Evolutionary conservation across 345 rosid species (phyloP).

Genomic region (Populus ilicifolia): DNA sequence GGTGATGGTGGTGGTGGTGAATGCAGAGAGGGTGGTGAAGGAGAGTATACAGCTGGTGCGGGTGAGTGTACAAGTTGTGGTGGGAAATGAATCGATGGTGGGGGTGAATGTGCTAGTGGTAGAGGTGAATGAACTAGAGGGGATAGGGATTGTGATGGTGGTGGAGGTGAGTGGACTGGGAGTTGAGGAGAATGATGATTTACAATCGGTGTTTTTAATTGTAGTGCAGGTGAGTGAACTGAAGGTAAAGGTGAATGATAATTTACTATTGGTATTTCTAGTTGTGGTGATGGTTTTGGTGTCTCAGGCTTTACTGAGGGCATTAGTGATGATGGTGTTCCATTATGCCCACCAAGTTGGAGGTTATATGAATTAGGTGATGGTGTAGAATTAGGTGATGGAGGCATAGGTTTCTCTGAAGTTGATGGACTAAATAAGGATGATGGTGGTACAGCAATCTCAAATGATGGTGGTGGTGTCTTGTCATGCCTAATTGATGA

Average conservation of each 20-base stretch:
- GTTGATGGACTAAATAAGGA: not conserved
- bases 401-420: not conserved
- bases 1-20: slow-evolving; percentile 27
- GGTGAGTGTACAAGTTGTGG: slow-evolving; percentile 14
- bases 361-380: not conserved
- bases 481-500: not conserved
- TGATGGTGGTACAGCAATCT: not conserved
- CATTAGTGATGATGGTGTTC: not conserved
- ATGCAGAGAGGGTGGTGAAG: slow-evolving; percentile 11
- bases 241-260: not conserved
- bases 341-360: not conserved
- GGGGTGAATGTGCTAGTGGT: slow-evolving; percentile 7
- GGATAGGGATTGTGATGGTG: slow-evolving; percentile 6
- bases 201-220: not conserved
- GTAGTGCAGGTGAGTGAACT: not conserved
- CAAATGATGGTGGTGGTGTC: too few relatives aligned
- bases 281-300: not conserved
- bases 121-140: slow-evolving; percentile 26
- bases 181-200: slow-evolving; percentile 3
- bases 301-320: not conserved
- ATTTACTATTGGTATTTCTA: not conserved
- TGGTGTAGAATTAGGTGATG: not conserved
- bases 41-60: slow-evolving; percentile 12
- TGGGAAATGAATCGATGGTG: slow-evolving; percentile 10
- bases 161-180: slow-evolving; percentile 2